Conservation (phyloP, 2,329 filamentous ascomycete genomes). For the Pseudofabraea citricarpa region DNA sequence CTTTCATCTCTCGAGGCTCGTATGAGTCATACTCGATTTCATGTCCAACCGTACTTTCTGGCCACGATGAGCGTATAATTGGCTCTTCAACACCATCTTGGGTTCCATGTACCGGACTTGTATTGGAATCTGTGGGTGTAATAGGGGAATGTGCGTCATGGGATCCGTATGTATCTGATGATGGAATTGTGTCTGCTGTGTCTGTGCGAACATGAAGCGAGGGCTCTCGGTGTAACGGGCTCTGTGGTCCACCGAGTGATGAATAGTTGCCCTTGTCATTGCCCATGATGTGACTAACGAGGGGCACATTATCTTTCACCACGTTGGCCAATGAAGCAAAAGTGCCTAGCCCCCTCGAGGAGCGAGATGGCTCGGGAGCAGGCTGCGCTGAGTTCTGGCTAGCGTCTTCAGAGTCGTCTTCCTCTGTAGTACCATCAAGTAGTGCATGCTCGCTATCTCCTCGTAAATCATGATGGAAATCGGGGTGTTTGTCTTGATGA, state of each 20-base stretch:
- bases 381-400: not conserved
- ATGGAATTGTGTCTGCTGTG: conserved; percentile 20
- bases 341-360: conserved; percentile 5
- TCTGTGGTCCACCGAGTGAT: not conserved
- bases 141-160: conserved; percentile 11
- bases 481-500: no score
- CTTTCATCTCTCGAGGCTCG: conserved; percentile 8
- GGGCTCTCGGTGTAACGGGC: not conserved
- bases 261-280: not conserved
- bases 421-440: not conserved
- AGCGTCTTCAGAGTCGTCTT: not conserved
- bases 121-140: conserved; percentile 14
- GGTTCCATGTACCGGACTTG: conserved; percentile 8
- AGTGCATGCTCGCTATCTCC: not conserved
- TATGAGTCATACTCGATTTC: conserved; percentile 1
- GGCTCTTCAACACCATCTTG: conserved; percentile 7
- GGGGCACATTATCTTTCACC: conserved; percentile 5
- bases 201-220: conserved; percentile 13
- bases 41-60: not conserved
- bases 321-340: conserved; percentile 3
- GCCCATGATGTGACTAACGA: not conserved
- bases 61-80: conserved; percentile 11
- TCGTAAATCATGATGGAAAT: conserved; percentile 4
- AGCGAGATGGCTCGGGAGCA: not conserved
- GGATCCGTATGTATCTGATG: conserved; percentile 19